phyloP scores from a whole-genome alignment of 192 early-diverging fungal species.

The Podila horticola region DNA sequence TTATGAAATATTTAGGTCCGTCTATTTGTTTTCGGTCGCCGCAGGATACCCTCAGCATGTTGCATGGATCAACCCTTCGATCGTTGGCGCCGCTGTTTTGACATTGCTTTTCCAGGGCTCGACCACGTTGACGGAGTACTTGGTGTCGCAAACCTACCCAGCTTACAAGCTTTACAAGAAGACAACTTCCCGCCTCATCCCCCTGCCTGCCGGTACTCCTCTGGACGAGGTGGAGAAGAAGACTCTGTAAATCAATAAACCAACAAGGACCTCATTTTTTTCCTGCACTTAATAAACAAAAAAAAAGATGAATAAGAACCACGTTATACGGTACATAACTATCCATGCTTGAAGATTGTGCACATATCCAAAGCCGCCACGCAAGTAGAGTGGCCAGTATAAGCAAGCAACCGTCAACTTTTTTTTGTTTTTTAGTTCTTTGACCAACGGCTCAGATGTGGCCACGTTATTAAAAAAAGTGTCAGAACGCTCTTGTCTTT shows the following conservation, averaged over 20 bases:
- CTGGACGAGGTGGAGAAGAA: conserved; percentile 42
- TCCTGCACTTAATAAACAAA: background rate
- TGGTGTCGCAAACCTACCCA: conserved; percentile 80
- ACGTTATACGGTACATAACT: too few relatives aligned
- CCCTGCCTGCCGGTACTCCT: conserved; percentile 47
- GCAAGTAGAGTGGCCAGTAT: too few relatives aligned
- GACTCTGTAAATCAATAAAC: conserved; percentile 3
- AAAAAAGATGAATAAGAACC: too few relatives aligned
- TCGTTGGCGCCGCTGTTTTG: conserved; percentile 63
- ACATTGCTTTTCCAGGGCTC: conserved; percentile 75
- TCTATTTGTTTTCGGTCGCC: conserved; percentile 69
- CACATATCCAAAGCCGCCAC: too few relatives aligned
- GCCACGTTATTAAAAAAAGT: too few relatives aligned
- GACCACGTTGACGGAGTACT: conserved; percentile 69
- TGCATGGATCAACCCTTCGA: conserved; percentile 53
- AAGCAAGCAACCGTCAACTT: too few relatives aligned
- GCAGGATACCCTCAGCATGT: conserved; percentile 48
- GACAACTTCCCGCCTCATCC: conserved; percentile 68
- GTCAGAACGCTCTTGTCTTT: background rate
- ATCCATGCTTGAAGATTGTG: too few relatives aligned
- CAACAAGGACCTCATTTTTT: background rate
- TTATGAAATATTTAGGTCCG: conserved; percentile 18
- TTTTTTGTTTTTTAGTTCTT: too few relatives aligned
- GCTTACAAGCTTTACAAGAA: conserved; percentile 75
- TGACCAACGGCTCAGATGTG: too few relatives aligned